Percentiles rank a stretch among this genome's conserved stretches.
Evolutionary conservation across 306 rosid species (phyloP).

Genomic region (Cicer yamashitae): DNA sequence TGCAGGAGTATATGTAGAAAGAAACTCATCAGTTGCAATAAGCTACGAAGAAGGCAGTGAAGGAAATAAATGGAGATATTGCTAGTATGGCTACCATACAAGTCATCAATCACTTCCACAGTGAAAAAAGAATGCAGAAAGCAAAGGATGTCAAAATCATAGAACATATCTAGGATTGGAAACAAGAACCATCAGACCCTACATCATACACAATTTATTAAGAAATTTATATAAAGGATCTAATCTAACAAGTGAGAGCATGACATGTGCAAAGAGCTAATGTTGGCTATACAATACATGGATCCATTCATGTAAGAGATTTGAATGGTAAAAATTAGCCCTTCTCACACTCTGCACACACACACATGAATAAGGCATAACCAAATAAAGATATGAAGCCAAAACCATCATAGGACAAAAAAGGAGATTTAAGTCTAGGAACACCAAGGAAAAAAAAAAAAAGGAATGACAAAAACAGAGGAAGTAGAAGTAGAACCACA

Average conservation of each 20-base stretch:
- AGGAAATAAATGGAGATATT: neutral
- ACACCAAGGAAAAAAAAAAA: neutral
- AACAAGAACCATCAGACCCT: neutral
- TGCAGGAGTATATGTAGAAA: neutral
- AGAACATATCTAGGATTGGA: neutral
- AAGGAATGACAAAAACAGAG: neutral
- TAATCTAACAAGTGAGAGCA: constrained; percentile 10
- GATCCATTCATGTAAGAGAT: neutral
- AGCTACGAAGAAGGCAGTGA: neutral
- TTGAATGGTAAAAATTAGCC: neutral
- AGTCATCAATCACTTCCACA: neutral
- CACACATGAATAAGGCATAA: constrained; percentile 4
- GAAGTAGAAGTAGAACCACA: neutral
- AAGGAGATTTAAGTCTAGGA: neutral
- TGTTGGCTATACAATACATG: neutral
- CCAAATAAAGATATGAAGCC: neutral
- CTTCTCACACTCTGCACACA: neutral
- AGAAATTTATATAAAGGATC: neutral
- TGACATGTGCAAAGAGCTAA: neutral
- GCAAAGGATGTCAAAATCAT: constrained; percentile 18
- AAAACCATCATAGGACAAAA: neutral
- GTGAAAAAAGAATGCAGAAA: neutral
- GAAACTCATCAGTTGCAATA: neutral
- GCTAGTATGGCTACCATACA: neutral
- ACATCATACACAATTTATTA: neutral